Percentiles rank a stretch among this genome's conserved stretches.
phyloP scores from a whole-genome alignment of 345 rosid species.

The Eucalyptus sp. region DNA sequence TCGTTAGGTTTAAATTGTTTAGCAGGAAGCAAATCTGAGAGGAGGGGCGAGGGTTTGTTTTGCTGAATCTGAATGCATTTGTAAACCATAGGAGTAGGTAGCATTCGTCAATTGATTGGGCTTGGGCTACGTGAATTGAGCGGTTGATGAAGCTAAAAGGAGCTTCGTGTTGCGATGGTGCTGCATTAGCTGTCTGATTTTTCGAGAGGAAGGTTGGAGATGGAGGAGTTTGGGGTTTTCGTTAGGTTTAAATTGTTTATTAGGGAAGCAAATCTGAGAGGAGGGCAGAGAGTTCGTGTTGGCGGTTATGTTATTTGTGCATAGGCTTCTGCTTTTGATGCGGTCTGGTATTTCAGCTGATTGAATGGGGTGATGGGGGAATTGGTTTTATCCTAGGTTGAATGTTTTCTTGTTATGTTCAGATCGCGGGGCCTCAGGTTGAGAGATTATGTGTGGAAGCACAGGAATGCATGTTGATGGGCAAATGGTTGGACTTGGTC shows the following conservation, averaged over 20 bases:
- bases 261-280: background rate
- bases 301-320: background rate
- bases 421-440: slow-evolving; percentile 79
- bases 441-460: slow-evolving; percentile 72
- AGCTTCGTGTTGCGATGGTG: background rate
- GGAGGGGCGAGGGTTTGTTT: background rate
- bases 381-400: background rate
- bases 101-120: background rate
- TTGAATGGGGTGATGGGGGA: background rate
- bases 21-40: background rate
- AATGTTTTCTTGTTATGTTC: background rate
- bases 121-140: background rate
- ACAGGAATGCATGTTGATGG: slow-evolving; percentile 44
- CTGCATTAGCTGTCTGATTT: background rate
- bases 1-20: background rate
- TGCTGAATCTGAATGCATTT: background rate
- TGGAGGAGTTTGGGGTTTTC: background rate
- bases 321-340: background rate
- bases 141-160: background rate
- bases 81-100: background rate
- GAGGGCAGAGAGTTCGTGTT: background rate
- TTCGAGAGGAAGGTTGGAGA: background rate
- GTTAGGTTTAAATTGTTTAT: background rate
- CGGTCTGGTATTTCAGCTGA: background rate
- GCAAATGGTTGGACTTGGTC: slow-evolving; percentile 75